A percentile compares a stretch with the other conserved stretches of the same genome.
These are phyloP conservation scores for Penicillium samsonianum DNA, from an alignment of 495 filamentous ascomycete species.

Conservation along the genomic window DNA sequence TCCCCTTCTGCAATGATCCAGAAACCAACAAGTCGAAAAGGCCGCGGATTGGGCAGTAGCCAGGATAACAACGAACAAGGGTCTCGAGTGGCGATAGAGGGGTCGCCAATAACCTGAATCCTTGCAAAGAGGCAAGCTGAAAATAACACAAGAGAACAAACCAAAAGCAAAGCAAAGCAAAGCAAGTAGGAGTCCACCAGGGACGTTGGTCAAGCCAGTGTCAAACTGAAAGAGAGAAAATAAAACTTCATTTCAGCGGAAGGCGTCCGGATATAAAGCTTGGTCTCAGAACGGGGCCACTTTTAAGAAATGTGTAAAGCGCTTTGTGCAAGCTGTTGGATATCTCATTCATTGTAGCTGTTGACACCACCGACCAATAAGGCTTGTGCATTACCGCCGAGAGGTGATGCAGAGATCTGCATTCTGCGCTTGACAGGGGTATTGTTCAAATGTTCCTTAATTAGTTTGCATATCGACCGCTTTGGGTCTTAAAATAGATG, in stretches of 20 bases:
- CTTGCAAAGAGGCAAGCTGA: constrained; percentile 7
- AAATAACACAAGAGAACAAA: constrained; percentile 3
- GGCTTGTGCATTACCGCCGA: constrained; percentile 23
- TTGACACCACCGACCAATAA: constrained; percentile 16
- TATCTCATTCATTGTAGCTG: constrained; percentile 8
- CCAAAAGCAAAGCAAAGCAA: constrained; percentile 10
- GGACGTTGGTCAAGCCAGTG: neutral
- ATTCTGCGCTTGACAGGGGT: constrained; percentile 15
- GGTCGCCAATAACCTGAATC: constrained; percentile 9
- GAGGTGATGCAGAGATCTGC: constrained; percentile 17
- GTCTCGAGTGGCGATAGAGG: constrained; percentile 15
- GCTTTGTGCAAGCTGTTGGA: constrained; percentile 13
- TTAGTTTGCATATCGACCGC: constrained; percentile 18
- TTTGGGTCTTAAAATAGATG: constrained; percentile 28
- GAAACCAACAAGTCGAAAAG: constrained; percentile 5
- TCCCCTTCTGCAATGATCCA: constrained; percentile 13
- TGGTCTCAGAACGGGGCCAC: constrained; percentile 10
- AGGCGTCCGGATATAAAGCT: constrained; percentile 34
- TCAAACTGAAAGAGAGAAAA: neutral
- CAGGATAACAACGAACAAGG: constrained; percentile 16
- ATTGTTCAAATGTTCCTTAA: constrained; percentile 20
- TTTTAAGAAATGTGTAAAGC: constrained; percentile 14
- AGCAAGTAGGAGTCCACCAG: neutral
- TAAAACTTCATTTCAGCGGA: constrained; percentile 14
- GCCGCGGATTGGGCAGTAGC: constrained; percentile 22